A percentile compares a stretch with the other conserved stretches of the same genome.
Evolutionary conservation across 2,329 filamentous ascomycete species (phyloP).

Genomic region (Ophiostoma pallidulum): DNA sequence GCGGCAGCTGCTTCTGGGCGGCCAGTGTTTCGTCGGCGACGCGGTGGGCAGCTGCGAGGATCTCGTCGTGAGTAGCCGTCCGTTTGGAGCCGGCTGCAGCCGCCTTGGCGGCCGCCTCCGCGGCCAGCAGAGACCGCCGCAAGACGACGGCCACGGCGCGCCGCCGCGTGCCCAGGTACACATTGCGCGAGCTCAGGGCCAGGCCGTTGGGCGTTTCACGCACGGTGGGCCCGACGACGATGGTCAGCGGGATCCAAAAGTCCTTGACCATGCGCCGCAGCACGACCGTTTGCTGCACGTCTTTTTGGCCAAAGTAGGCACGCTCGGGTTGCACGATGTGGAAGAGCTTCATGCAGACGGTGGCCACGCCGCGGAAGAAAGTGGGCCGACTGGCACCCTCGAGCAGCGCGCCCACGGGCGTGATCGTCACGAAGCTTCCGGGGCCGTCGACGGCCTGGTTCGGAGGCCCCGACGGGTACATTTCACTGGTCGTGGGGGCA

Average conservation of each 20-base stretch:
- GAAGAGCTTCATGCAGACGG: constrained; percentile 90
- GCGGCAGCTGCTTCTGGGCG: constrained; percentile 52
- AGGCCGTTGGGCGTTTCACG: constrained; percentile 69
- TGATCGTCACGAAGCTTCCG: constrained; percentile 87
- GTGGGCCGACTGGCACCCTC: constrained; percentile 83
- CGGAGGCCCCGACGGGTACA: constrained; percentile 78
- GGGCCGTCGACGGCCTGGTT: constrained; percentile 63
- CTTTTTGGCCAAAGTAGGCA: constrained; percentile 95
- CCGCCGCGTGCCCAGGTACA: constrained; percentile 74
- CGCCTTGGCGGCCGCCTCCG: constrained; percentile 45
- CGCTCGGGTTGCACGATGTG: constrained; percentile 69
- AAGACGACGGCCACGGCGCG: constrained; percentile 65
- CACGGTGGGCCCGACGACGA: constrained; percentile 65
- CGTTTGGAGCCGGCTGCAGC: too few species aligned
- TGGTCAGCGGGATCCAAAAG: constrained; percentile 67
- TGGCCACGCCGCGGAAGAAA: constrained; percentile 94
- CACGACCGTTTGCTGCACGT: constrained; percentile 90
- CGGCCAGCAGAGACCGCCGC: constrained; percentile 56
- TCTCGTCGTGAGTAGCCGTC: constrained; percentile 39
- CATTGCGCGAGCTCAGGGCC: constrained; percentile 86
- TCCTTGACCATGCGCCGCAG: constrained; percentile 81
- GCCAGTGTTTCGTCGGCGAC: constrained; percentile 46
- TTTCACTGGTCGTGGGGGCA: constrained; percentile 68
- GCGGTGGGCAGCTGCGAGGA: constrained; percentile 62
- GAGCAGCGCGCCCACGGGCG: constrained; percentile 68